Conservation (phyloP, 306 rosid species). For the Prosopis cineraria region DNA sequence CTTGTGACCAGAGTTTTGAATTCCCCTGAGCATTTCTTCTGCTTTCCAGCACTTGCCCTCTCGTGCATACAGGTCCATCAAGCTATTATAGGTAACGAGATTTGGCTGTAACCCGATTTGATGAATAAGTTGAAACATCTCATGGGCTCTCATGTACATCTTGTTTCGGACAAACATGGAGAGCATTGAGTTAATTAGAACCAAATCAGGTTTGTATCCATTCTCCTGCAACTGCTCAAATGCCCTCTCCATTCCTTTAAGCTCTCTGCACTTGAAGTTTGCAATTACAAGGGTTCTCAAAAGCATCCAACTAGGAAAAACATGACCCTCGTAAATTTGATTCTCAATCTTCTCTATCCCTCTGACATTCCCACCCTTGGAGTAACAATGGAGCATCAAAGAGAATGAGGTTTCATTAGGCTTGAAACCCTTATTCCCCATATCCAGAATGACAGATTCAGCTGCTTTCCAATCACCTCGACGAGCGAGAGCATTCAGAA, state of each 20-base stretch:
- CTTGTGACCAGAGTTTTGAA: conserved; percentile 60
- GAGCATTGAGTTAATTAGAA: conserved; percentile 77
- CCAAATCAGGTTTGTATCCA: conserved; percentile 90
- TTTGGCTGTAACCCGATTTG: conserved; percentile 73
- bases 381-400: conserved; percentile 78
- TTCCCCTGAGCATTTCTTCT: conserved; percentile 75
- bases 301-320: conserved; percentile 87
- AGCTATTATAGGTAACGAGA: conserved; percentile 76
- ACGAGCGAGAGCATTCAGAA: conserved; percentile 84
- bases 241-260: conserved; percentile 86
- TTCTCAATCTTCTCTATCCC: conserved; percentile 75
- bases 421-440: conserved; percentile 81
- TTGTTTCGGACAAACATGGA: conserved; percentile 71
- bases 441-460: conserved; percentile 72
- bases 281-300: conserved; percentile 78
- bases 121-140: conserved; percentile 61
- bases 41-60: conserved; percentile 91
- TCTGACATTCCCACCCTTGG: conserved; percentile 69
- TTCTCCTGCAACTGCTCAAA: conserved; percentile 62
- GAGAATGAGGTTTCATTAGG: conserved; percentile 88
- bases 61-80: conserved; percentile 87
- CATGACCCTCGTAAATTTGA: conserved; percentile 68
- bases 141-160: conserved; percentile 65
- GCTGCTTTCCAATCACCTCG: conserved; percentile 87
- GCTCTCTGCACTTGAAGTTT: conserved; percentile 76